Evolutionary conservation across 176 grass and related monocot genomes (phyloP).

Genomic region (Areca catechu): DNA sequence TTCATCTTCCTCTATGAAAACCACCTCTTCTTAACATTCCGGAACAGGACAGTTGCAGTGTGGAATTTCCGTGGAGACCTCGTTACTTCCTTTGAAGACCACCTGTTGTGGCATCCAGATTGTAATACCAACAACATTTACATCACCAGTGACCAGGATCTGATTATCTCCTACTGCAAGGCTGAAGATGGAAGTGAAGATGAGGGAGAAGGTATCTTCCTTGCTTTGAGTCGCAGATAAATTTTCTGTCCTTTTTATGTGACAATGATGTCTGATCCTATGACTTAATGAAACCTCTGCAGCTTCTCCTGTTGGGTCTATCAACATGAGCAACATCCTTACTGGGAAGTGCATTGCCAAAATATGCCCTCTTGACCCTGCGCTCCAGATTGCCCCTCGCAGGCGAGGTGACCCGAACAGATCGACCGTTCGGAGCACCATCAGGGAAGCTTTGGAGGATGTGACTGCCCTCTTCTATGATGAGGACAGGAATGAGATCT

Average conservation of each 20-base stretch:
- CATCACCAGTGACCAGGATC: conserved; percentile 51
- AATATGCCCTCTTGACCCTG: conserved; percentile 42
- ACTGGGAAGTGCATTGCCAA: conserved; percentile 63
- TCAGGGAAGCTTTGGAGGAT: conserved; percentile 50
- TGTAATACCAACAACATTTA: conserved; percentile 76
- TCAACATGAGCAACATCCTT: conserved; percentile 76
- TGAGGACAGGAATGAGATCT: conserved; percentile 65
- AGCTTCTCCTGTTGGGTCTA: conserved; percentile 40
- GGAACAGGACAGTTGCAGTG: conserved; percentile 47
- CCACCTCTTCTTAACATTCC: conserved; percentile 64
- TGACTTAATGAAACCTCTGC: not conserved
- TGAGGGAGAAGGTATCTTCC: conserved; percentile 30
- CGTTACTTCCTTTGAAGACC: conserved; percentile 67
- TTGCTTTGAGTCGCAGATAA: not conserved
- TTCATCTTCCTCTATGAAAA: conserved; percentile 78
- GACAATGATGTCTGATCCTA: not conserved
- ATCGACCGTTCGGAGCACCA: conserved; percentile 44
- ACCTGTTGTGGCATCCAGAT: conserved; percentile 54
- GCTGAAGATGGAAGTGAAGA: conserved; percentile 16
- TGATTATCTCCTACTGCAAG: conserved; percentile 67
- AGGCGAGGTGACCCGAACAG: conserved; percentile 30
- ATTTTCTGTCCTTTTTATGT: not conserved
- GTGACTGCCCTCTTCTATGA: conserved; percentile 57
- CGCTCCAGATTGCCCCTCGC: conserved; percentile 33
- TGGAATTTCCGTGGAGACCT: conserved; percentile 68